These are phyloP conservation scores for Pulveroboletus ravenelii DNA, from an alignment of 768 basidiomycete genomes.

Conservation along the genomic window DNA sequence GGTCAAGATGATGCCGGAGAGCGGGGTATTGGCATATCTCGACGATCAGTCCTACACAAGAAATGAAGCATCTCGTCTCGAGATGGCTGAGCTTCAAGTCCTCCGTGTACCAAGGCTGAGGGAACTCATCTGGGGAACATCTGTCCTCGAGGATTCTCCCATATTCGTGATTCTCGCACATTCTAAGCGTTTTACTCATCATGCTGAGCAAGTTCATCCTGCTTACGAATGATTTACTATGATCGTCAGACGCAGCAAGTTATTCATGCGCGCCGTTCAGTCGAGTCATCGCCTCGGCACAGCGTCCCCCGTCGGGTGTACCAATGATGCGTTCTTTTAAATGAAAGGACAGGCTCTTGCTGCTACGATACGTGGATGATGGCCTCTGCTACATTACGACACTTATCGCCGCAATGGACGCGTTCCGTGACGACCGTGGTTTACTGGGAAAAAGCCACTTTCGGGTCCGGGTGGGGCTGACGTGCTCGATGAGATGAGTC, in stretches of 20 bases:
- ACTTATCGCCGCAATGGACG: constrained; percentile 12
- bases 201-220: neutral
- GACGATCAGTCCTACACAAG: constrained; percentile 9
- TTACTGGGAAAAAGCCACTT: neutral
- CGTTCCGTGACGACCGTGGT: constrained; percentile 4
- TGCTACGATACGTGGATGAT: too few species aligned
- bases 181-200: neutral
- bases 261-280: neutral
- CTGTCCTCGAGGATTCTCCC: neutral
- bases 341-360: too few species aligned
- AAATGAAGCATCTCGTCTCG: neutral
- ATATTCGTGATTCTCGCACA: neutral
- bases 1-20: neutral
- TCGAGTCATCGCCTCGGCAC: constrained; percentile 13
- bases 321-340: too few species aligned
- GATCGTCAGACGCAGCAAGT: constrained; percentile 6
- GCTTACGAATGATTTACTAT: constrained; percentile 8
- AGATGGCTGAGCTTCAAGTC: neutral
- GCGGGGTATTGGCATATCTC: constrained; percentile 1
- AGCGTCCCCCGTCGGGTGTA: neutral
- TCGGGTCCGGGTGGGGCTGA: constrained; percentile 10
- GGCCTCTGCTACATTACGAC: neutral
- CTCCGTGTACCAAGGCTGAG: neutral
- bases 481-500: neutral
- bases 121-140: neutral